phyloP scores from a whole-genome alignment of 495 filamentous ascomycete species.

The Xylaria palmicola region DNA sequence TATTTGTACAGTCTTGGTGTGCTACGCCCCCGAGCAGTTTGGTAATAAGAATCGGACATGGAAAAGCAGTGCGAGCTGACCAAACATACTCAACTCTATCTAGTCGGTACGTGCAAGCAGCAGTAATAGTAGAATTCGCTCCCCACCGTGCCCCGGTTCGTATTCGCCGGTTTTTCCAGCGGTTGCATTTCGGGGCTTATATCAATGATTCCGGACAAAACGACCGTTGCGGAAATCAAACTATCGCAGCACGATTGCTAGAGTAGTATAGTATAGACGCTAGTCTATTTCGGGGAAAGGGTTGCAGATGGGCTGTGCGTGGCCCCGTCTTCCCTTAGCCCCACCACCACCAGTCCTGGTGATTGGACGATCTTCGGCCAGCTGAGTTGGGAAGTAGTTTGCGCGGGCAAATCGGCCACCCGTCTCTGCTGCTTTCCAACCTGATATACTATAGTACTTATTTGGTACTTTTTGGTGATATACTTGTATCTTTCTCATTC shows the following conservation, averaged over 20 bases:
- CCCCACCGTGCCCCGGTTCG: too few species aligned
- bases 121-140: not conserved
- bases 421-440: not conserved
- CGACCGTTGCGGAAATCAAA: not conserved
- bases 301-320: not conserved
- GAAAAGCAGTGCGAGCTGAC: too few species aligned
- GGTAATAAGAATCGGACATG: too few species aligned
- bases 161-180: not conserved
- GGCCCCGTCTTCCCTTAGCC: not conserved
- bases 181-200: slow-evolving; percentile 3
- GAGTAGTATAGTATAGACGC: not conserved
- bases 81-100: too few species aligned
- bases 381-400: slow-evolving; percentile 23
- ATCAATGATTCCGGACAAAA: not conserved
- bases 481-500: too few species aligned
- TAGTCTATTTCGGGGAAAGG: not conserved
- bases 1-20: not conserved
- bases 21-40: too few species aligned
- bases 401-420: not conserved
- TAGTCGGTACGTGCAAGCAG: too few species aligned
- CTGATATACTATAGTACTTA: not conserved
- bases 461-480: too few species aligned
- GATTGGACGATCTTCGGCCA: slow-evolving; percentile 26
- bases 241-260: not conserved
- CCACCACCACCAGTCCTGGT: not conserved